A percentile compares a stretch with the other conserved stretches of the same genome.
Conservation (phyloP, 108 stramenopile species). For the Fistulifera pelliculosa region DNA sequence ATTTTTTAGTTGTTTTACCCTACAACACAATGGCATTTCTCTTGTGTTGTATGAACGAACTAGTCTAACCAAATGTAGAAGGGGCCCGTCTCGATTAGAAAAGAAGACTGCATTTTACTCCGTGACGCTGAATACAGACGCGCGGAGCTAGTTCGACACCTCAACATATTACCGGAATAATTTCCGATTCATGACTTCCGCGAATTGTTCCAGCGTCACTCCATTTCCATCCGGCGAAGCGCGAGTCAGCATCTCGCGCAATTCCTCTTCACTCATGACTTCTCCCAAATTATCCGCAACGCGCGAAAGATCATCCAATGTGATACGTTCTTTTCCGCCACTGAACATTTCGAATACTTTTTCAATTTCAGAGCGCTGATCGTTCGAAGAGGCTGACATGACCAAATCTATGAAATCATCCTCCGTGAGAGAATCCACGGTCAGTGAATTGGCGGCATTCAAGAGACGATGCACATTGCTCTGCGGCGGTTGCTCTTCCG, state of each 20-base stretch:
- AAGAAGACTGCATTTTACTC: too few relatives aligned
- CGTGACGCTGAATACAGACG: too few relatives aligned
- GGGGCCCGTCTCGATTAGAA: too few relatives aligned
- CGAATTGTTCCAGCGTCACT: constrained; percentile 87
- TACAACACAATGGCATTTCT: too few relatives aligned
- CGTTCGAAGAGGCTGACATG: constrained; percentile 52
- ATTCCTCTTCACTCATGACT: constrained; percentile 91
- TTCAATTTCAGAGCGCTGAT: constrained; percentile 33
- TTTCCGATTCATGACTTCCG: constrained; percentile 82
- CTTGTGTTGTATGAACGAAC: too few relatives aligned
- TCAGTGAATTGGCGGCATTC: constrained; percentile 9
- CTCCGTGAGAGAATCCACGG: constrained; percentile 22
- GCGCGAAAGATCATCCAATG: constrained; percentile 86
- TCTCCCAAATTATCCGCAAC: constrained; percentile 97
- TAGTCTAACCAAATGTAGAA: too few relatives aligned
- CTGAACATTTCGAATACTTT: constrained; percentile 98
- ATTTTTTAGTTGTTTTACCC: too few relatives aligned
- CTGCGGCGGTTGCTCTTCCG: constrained; percentile 2
- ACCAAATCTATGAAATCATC: constrained; percentile 90
- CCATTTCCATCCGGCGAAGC: constrained; percentile 78
- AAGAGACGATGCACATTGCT: constrained; percentile 9
- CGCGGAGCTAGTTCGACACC: too few relatives aligned
- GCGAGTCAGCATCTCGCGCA: constrained; percentile 98
- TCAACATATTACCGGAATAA: constrained; percentile 23
- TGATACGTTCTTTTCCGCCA: constrained; percentile 92